phyloP scores from a whole-genome alignment of 2,329 filamentous ascomycete species.

The Hypocrella siamensis region DNA sequence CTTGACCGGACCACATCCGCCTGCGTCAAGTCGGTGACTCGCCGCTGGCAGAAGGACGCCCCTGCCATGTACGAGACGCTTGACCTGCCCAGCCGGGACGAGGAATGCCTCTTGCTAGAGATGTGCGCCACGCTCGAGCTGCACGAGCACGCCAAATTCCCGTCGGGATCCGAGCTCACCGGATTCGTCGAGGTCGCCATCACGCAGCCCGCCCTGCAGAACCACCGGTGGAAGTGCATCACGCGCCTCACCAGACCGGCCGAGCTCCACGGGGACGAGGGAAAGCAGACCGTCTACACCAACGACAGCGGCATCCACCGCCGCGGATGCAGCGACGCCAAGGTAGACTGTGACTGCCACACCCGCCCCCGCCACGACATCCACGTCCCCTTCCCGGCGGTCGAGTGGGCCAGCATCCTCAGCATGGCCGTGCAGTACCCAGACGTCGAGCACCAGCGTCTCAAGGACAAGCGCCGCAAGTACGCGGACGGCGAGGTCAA shows the following conservation, averaged over 20 bases:
- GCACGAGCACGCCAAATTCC: conserved; percentile 40
- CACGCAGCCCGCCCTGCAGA: conserved; percentile 34
- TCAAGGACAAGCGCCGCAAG: conserved; percentile 21
- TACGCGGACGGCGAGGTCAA: conserved; percentile 16
- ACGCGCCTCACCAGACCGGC: conserved; percentile 41
- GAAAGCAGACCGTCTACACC: conserved; percentile 26
- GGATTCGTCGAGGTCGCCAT: conserved; percentile 44
- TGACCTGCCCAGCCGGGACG: conserved; percentile 28
- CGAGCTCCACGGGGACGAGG: conserved; percentile 33
- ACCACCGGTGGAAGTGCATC: conserved; percentile 44
- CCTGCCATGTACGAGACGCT: conserved; percentile 39
- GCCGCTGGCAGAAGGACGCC: conserved; percentile 42
- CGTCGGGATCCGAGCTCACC: conserved; percentile 42
- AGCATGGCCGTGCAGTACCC: conserved; percentile 39
- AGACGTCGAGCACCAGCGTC: conserved; percentile 22
- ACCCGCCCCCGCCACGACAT: conserved; percentile 30
- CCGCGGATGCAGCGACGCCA: conserved; percentile 31
- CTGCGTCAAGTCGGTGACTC: conserved; percentile 34
- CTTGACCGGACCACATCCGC: conserved; percentile 40
- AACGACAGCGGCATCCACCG: conserved; percentile 38
- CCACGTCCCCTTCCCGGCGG: conserved; percentile 40
- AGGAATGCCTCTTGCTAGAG: conserved; percentile 42
- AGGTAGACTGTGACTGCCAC: conserved; percentile 34
- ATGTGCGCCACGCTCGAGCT: conserved; percentile 46
- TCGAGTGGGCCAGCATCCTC: conserved; percentile 42